Evolutionary conservation across 179 eudicot genomes (phyloP), one percentile per base, ranked within the genome.

Genomic region (Spergularia azorica): DNA sequence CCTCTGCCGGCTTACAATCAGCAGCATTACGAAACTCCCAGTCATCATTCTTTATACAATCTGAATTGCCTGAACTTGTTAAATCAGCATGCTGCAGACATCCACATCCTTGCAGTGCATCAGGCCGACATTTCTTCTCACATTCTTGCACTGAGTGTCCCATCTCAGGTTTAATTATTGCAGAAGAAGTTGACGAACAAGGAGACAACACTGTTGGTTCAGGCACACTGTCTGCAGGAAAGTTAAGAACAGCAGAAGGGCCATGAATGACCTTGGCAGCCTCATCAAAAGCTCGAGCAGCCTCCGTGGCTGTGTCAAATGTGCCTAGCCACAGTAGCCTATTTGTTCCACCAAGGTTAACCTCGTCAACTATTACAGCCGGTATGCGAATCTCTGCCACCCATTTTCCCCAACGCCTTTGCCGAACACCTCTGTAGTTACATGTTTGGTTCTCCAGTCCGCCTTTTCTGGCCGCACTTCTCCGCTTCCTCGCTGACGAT

Each of bases 221-320:
- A 12, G 60, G 59, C 39, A 43, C 10, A 1, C 26, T 20, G 55
- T 80, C 70, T 46, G 50, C 72, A 9, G 87, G 90, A 54, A 89
- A 85, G 71, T 89, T 89, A 9, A 89, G 86, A 14, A 74, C 43
- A 9, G 92, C 92, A 51, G 32, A 63, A 16, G 79, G 9, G 56
- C 92, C 92, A 73, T 80, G 85, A 73, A 89, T 55, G 3, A 51
- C 80, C 36, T 38, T 65, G 4, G 90, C 92, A 41, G 92, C 90
- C 58, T 82, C 75, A 76, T 89, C 92, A 71, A 87, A 87, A n/a
- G 89, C 90, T 16, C 8, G 80, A 70, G 92, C 92, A 16, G 92
- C 92, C 43, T 87, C 89, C 57, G 61, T 11, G 5, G 87, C 85
- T 0, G 90, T 77, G 1, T 72, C 1, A 65, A 87, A 89, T 6